Evolutionary conservation across 805 yeast genomes (phyloP), one percentile per base, ranked within the genome.

Genomic region (Candida tammaniensis): DNA sequence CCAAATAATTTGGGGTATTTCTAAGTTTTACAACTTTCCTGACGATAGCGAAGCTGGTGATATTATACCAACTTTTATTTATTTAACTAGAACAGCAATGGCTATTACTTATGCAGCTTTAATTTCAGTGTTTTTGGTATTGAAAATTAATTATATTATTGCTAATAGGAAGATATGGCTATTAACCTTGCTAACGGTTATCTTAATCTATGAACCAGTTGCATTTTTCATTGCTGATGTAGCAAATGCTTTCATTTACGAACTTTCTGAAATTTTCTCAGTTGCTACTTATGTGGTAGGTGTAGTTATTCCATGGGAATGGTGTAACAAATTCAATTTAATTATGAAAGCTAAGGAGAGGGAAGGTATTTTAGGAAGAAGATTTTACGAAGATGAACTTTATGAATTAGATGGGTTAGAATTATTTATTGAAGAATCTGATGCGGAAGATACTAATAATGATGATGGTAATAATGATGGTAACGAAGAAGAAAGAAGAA

Each of bases 251-350:
- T 86, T 88, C 84, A 78, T 80, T n/a, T 74, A 74, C 38, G 83
- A 80, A 42, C 63, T 84, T 33, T 78, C 87, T 14, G 91, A 84
- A 50, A 64, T 84, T 27, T 82, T 84, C 56, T 79, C 82, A 27
- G 74, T 85, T 13, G 80, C 84, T 1, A 74, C 82, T n/a, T 82
- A 80, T 51, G 74, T 83, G 7, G 66, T 82, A 14, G 74, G 86
- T 22, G 82, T 86, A 19, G 82, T 82, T 5, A 70, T 82, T 8
- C 85, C 85, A 1, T 84, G 94, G 93, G 94, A 85, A 55, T 86
- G 94, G 91, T 72, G 83, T 41, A 84, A 82, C 49, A 68, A 83
- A 42, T 68, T 81, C 36, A 72, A 73, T 32, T 64, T 72, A 9
- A 55, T 81, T 25, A 79, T 78, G 58, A 74, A 76, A 42, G 62